A percentile compares a stretch with the other conserved stretches of the same genome.
Conservation (phyloP, 805 yeast species). For the Saccharomycopsis sp. region DNA sequence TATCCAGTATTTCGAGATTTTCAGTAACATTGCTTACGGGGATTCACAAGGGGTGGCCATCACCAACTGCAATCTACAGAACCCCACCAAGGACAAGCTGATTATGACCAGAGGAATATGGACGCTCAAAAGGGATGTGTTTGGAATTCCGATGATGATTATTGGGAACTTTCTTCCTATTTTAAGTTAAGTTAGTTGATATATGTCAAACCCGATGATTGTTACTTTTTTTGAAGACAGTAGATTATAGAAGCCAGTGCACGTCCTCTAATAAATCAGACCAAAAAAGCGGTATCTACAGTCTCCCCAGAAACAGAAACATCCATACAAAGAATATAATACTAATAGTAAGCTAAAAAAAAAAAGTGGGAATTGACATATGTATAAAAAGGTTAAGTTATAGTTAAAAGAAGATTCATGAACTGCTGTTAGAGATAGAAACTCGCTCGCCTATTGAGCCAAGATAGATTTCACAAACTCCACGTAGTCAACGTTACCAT, state of each 20-base stretch:
- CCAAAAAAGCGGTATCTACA: too few relatives aligned
- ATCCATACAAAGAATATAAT: not conserved
- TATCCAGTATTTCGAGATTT: conserved; percentile 79
- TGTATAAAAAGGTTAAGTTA: not conserved
- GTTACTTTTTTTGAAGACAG: not conserved
- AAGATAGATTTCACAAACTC: conserved; percentile 90
- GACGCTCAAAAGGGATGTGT: conserved; percentile 91
- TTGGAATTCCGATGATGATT: conserved; percentile 96
- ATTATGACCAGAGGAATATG: conserved; percentile 79
- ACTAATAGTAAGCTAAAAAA: not conserved
- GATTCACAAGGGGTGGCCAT: conserved; percentile 85
- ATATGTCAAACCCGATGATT: too few relatives aligned
- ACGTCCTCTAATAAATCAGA: not conserved
- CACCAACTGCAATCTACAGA: conserved; percentile 75
- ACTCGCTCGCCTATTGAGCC: conserved; percentile 53
- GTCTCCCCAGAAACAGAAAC: not conserved
- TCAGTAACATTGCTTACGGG: conserved; percentile 81
- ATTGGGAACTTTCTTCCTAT: conserved; percentile 90
- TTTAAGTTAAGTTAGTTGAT: conserved; percentile 30
- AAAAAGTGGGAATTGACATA: not conserved
- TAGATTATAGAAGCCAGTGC: not conserved
- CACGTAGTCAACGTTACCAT: conserved; percentile 91
- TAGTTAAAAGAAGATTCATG: not conserved
- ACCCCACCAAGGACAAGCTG: conserved; percentile 42
- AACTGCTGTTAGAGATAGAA: not conserved